phyloP scores from a whole-genome alignment of 495 filamentous ascomycete genomes.

The Neurospora cerealis region DNA sequence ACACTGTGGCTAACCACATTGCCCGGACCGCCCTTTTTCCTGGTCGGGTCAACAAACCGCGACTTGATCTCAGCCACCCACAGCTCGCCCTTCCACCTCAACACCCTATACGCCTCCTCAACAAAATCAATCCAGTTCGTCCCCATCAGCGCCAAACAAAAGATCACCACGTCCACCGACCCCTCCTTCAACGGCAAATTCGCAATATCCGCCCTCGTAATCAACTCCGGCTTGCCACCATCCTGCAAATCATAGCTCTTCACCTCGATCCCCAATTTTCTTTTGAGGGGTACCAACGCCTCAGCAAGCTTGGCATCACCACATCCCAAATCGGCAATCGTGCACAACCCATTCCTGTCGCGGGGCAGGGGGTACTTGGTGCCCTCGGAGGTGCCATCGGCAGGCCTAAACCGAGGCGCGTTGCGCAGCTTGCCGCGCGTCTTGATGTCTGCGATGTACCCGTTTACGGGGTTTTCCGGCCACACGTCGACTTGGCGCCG shows the following conservation, averaged over 20 bases:
- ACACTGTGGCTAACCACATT: slow-evolving; percentile 56
- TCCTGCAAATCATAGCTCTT: slow-evolving; percentile 45
- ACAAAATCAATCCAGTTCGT: slow-evolving; percentile 96
- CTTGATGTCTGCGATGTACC: slow-evolving; percentile 60
- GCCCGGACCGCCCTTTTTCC: slow-evolving; percentile 21
- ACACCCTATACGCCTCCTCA: slow-evolving; percentile 83
- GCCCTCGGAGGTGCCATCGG: slow-evolving; percentile 7
- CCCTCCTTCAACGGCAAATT: slow-evolving; percentile 63
- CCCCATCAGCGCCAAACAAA: slow-evolving; percentile 95
- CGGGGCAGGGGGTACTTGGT: slow-evolving; percentile 21
- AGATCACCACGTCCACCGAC: slow-evolving; percentile 74
- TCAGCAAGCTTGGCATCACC: slow-evolving; percentile 58
- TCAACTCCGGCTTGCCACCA: slow-evolving; percentile 51
- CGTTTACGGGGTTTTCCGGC: slow-evolving; percentile 90
- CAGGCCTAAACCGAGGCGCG: slow-evolving; percentile 26
- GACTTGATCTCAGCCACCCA: slow-evolving; percentile 97
- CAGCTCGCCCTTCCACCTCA: slow-evolving; percentile 86
- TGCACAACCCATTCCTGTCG: slow-evolving; percentile 47
- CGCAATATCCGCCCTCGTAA: slow-evolving; percentile 75
- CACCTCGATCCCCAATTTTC: slow-evolving; percentile 30
- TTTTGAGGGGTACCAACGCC: slow-evolving; percentile 50
- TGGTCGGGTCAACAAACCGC: slow-evolving; percentile 58
- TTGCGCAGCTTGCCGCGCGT: slow-evolving; percentile 33
- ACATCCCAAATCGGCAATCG: slow-evolving; percentile 62
- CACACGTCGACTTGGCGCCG: slow-evolving; percentile 86